Evolutionary conservation across 1,139 yeast genomes (phyloP), one percentile per base, ranked within the genome.

Genomic region (Hansenula lynferdii): DNA sequence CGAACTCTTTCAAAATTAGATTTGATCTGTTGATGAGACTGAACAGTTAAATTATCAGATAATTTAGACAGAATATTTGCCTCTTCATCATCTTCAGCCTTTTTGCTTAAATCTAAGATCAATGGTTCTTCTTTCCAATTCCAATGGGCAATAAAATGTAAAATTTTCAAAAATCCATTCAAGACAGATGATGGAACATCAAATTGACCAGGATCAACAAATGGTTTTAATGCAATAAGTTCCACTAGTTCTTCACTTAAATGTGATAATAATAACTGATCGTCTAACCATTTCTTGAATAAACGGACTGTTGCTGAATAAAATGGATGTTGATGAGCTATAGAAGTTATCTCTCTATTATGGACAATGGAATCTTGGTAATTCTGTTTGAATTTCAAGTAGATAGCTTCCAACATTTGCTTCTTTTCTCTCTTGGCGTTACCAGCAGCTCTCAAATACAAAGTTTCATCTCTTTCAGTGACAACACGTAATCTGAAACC

Each of bases 51-150:
- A 43, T 72, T 76, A 46, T 85, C 92, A 26, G 85, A 80, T 28
- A 79, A 60, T 44, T 55, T 61, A 25, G 57, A 54, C 40, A 58
- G 45, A 6, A 56, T 51, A 37, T 64, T 67, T 22, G 65, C 62
- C 25, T 60, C 65, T 8, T 62, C 66, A 0, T 60, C 60, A 31
- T 62, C 64, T 26, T 70, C 70, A 21, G 71, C 70, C 39, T 70
- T 69, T 41, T 77, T 80, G 14, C 75, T 70, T 49, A 86, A 66
- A 54, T 90, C 96, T 48, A 92, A 65, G 40, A 90, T 74, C 45
- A 92, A 64, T 2, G 96, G 84, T 35, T 82, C 89, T 47, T 85
- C 95, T 52, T 77, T 81, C 98, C 98, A 92, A 59, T 92, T 90
- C 98, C 98, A 94, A 31, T 65, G 64, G 14, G 95, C 74, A 33